Evolutionary conservation across 2,329 filamentous ascomycete species (phyloP).

Genomic region (Metarhizium rileyi): DNA sequence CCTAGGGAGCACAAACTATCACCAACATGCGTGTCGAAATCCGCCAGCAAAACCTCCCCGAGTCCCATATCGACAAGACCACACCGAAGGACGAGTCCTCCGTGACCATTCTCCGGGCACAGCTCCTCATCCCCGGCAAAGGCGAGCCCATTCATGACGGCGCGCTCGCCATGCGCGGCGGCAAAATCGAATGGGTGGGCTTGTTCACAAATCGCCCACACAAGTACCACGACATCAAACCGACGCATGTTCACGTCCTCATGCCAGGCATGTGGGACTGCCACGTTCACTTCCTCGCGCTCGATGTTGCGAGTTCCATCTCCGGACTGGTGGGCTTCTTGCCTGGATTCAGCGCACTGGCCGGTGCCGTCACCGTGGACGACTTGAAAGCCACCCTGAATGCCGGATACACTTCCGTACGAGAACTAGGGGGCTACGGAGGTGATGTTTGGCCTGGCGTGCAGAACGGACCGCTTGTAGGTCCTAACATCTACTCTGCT

Average conservation of each 20-base stretch:
- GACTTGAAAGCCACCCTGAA: constrained; percentile 28
- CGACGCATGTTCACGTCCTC: constrained; percentile 30
- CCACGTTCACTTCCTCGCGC: constrained; percentile 38
- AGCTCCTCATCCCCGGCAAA: constrained; percentile 27
- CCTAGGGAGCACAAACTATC: background rate
- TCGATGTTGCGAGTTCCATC: constrained; percentile 6
- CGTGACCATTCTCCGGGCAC: constrained; percentile 16
- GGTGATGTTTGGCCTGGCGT: constrained; percentile 33
- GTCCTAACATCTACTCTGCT: constrained; percentile 39
- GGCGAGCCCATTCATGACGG: constrained; percentile 22
- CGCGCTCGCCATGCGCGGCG: constrained; percentile 26
- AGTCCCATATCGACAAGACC: constrained; percentile 5
- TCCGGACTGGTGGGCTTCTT: background rate
- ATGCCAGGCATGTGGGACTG: constrained; percentile 46
- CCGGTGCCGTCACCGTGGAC: constrained; percentile 9
- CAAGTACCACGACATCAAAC: constrained; percentile 16
- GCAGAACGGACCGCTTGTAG: constrained; percentile 32
- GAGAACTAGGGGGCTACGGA: constrained; percentile 38
- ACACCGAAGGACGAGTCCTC: constrained; percentile 3
- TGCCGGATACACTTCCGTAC: constrained; percentile 39
- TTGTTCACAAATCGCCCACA: constrained; percentile 3
- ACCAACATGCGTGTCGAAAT: constrained; percentile 9
- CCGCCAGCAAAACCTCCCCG: constrained; percentile 2
- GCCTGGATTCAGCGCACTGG: constrained; percentile 8
- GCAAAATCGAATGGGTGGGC: constrained; percentile 29